Conservation (phyloP, 768 basidiomycete species). For the Ramaria sp. region DNA sequence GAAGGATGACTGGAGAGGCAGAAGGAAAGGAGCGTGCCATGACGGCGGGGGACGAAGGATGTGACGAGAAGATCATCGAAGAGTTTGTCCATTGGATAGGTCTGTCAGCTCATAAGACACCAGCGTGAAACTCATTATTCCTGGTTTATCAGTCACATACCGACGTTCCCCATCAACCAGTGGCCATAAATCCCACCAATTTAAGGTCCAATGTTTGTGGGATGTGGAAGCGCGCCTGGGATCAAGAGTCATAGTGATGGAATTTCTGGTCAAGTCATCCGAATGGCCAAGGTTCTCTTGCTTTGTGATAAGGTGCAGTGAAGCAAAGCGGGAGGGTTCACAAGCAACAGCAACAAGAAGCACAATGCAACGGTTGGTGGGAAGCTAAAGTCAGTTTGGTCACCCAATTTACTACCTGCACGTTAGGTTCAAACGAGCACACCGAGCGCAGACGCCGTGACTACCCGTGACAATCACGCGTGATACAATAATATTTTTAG, state of each 20-base stretch:
- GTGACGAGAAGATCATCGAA: conserved; percentile 59
- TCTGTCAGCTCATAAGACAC: conserved; percentile 31
- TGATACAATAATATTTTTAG: too few relatives aligned
- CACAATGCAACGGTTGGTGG: too few relatives aligned
- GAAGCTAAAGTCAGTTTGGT: too few relatives aligned
- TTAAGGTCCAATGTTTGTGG: conserved; percentile 36
- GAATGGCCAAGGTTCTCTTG: too few relatives aligned
- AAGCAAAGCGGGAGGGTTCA: too few relatives aligned
- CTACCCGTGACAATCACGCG: too few relatives aligned
- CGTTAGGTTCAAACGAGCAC: too few relatives aligned
- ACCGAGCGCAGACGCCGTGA: too few relatives aligned
- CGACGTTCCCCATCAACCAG: conserved; percentile 44
- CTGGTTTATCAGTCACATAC: conserved; percentile 24
- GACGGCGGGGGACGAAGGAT: conserved; percentile 49
- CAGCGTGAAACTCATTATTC: conserved; percentile 8
- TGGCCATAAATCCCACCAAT: conserved; percentile 69
- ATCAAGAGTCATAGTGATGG: background rate
- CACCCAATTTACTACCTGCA: too few relatives aligned
- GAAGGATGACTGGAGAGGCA: conserved; percentile 49
- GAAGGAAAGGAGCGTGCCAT: conserved; percentile 60
- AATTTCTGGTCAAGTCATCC: too few relatives aligned
- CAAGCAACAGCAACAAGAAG: too few relatives aligned
- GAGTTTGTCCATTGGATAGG: conserved; percentile 63
- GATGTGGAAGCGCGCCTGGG: conserved; percentile 1
- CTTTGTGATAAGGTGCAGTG: too few relatives aligned